phyloP scores from a whole-genome alignment of 352 stramenopile genomes.

The Pythium monospermum region DNA sequence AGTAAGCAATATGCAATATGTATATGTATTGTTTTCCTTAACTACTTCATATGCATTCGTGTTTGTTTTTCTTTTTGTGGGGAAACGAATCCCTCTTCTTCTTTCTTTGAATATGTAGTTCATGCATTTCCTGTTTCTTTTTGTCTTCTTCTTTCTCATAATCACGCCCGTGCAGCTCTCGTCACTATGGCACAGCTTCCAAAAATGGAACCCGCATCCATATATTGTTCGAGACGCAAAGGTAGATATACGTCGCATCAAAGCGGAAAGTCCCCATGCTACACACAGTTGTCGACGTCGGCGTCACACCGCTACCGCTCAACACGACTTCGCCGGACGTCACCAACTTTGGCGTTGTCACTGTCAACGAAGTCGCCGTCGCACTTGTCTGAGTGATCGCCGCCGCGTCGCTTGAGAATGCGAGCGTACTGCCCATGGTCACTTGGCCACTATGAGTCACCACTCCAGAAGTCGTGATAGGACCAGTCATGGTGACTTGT shows the following conservation, averaged over 20 bases:
- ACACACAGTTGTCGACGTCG: conserved; percentile 4
- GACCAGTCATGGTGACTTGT: conserved; percentile 3
- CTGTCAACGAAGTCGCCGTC: neutral
- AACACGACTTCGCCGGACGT: conserved; percentile 16
- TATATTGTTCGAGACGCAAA: conserved; percentile 15
- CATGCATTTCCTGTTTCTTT: conserved; percentile 4
- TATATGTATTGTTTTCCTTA: conserved; percentile 3
- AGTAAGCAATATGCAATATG: conserved; percentile 11
- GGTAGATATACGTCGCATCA: conserved; percentile 24
- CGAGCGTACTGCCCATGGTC: conserved; percentile 1
- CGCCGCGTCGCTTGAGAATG: neutral
- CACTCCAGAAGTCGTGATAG: neutral
- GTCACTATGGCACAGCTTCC: too few species aligned
- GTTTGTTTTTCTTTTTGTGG: neutral
- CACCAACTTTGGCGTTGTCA: conserved; percentile 1
- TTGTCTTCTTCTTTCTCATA: neutral
- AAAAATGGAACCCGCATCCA: conserved; percentile 23
- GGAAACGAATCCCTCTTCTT: neutral
- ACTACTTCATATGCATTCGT: too few species aligned
- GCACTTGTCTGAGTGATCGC: neutral
- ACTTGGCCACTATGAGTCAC: neutral
- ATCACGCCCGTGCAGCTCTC: neutral
- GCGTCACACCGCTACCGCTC: conserved; percentile 11
- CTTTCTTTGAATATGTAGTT: conserved; percentile 14
- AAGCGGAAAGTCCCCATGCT: conserved; percentile 15